phyloP scores from a whole-genome alignment of 2,329 filamentous ascomycete species.

The Aureobasidium sp. region DNA sequence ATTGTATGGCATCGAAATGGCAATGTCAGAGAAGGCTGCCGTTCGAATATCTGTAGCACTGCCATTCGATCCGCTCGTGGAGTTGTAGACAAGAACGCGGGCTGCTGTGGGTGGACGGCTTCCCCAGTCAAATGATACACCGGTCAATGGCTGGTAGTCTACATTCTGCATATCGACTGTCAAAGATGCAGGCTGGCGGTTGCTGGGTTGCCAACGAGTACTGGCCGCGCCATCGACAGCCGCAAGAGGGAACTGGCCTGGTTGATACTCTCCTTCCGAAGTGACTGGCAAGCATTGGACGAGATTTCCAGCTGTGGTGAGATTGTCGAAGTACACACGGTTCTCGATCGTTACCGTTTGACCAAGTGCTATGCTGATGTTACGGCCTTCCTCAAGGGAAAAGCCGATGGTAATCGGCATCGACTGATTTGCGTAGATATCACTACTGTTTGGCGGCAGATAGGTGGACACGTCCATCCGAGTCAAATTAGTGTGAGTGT shows the following conservation, averaged over 20 bases:
- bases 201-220: constrained; percentile 57
- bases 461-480: constrained; percentile 36
- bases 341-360: constrained; percentile 37
- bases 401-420: constrained; percentile 50
- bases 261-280: constrained; percentile 40
- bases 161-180: constrained; percentile 43
- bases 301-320: constrained; percentile 45
- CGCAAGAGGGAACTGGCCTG: constrained; percentile 60
- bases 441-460: constrained; percentile 44
- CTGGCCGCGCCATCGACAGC: constrained; percentile 58
- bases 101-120: constrained; percentile 46
- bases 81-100: constrained; percentile 47
- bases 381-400: constrained; percentile 29
- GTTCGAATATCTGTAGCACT: constrained; percentile 17
- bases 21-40: constrained; percentile 22
- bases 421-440: constrained; percentile 41
- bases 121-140: constrained; percentile 53
- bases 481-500: constrained; percentile 54
- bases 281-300: constrained; percentile 51
- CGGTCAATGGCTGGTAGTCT: constrained; percentile 34
- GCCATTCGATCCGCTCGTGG: constrained; percentile 24
- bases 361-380: constrained; percentile 37
- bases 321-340: constrained; percentile 30
- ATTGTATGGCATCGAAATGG: constrained; percentile 35
- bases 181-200: constrained; percentile 44